Conservation (phyloP, 2,329 filamentous ascomycete genomes). For the Colletotrichum kahawae region DNA sequence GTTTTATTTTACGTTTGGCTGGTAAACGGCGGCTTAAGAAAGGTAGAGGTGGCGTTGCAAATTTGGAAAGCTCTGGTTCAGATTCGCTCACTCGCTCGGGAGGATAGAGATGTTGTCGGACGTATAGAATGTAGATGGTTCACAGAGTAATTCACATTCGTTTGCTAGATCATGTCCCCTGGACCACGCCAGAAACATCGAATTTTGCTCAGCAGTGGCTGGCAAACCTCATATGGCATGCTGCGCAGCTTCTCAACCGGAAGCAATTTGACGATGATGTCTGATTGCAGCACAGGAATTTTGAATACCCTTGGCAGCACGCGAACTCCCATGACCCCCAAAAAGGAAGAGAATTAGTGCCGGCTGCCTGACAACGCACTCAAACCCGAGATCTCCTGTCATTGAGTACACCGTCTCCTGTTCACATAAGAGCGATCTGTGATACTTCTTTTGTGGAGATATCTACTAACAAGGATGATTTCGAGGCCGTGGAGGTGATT, state of each 20-base stretch:
- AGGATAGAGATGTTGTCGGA: neutral
- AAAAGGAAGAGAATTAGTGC: too few relatives aligned
- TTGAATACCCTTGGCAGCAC: too few relatives aligned
- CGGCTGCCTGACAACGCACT: neutral
- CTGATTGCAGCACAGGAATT: too few relatives aligned
- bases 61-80: neutral
- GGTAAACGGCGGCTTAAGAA: neutral
- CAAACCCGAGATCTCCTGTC: accelerated
- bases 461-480: neutral
- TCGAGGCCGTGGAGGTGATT: neutral
- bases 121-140: neutral
- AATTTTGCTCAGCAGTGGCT: too few relatives aligned
- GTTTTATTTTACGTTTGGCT: neutral
- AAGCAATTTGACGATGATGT: too few relatives aligned
- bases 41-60: neutral
- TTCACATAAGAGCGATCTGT: accelerated
- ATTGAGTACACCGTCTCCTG: neutral
- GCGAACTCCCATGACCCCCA: too few relatives aligned
- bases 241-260: too few relatives aligned
- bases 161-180: neutral
- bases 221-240: too few relatives aligned
- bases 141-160: neutral
- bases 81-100: neutral
- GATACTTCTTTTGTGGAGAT: neutral
- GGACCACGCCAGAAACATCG: neutral